Evolutionary conservation across 2,329 filamentous ascomycete species (phyloP), one percentile per base, ranked within the genome.

Genomic region (Teratosphaeria gauchensis): DNA sequence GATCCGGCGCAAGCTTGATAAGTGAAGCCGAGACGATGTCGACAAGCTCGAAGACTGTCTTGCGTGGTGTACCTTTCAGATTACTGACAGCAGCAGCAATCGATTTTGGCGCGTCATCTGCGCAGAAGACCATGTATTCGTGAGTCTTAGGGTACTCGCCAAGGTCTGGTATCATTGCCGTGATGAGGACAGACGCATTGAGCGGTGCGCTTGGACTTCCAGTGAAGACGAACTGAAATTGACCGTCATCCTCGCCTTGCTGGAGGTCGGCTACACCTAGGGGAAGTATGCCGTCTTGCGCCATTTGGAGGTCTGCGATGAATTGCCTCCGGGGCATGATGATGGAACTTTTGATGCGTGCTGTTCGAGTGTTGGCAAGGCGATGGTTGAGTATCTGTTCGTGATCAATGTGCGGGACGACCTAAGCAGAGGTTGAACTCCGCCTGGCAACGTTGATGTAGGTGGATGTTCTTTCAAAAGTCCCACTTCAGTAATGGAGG

Each of bases 231-330:
- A 92, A 87, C 14, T 79, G 80, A 58, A 95, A 78, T 58, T 88
- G 84, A 55, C 88, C 89, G 71, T 92, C 87, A 33, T 88, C 86
- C 4, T 85, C 83, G 16, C 87, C 87, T 38, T 77, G 75, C 35
- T 75, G 74, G 28, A 95, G 74, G 35, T 77, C 69, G 54, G 74
- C 74, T 54, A 94, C 76, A 54, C 79, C 74, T 0, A 74, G 62
- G 53, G 83, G 75, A 2, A 66, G 66, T 21, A 73, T 67, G 48
- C 69, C 66, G 32, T 19, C 33, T 6, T 72, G 74, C 7, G 73
- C 77, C 51, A 74, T 72, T 31, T 70, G 75, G 67, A 78, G 74
- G 69, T 92, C 87, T 55, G 77, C 75, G 54, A 84, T 77, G 71
- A 89, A 92, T 38, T 82, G 80, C 66, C 80, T 82, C 59, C 85